phyloP scores from a whole-genome alignment of 1,139 yeast genomes.

The Saccharomyces hybrid region DNA sequence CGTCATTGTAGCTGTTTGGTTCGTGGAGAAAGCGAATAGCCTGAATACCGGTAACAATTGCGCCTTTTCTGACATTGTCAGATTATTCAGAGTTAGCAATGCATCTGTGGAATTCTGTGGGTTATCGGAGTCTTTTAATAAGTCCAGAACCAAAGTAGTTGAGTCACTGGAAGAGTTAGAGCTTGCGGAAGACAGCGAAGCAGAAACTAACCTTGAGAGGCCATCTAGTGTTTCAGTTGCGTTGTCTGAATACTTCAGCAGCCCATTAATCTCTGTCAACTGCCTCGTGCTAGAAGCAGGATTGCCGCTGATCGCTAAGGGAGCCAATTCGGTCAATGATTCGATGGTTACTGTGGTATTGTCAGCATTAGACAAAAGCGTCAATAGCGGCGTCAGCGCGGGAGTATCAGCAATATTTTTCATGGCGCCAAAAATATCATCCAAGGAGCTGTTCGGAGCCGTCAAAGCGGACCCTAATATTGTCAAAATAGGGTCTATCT shows the following conservation, averaged over 20 bases:
- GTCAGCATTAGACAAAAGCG: constrained; percentile 20
- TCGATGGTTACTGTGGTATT: constrained; percentile 20
- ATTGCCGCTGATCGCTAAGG: constrained; percentile 20
- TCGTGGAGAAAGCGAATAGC: constrained; percentile 21
- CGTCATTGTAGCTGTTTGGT: constrained; percentile 25
- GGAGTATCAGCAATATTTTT: constrained; percentile 22
- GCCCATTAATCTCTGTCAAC: constrained; percentile 18
- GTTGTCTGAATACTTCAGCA: constrained; percentile 23
- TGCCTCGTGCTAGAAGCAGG: constrained; percentile 16
- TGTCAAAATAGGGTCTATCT: constrained; percentile 21
- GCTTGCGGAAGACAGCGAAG: constrained; percentile 6
- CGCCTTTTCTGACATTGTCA: constrained; percentile 19
- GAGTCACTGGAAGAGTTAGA: constrained; percentile 16
- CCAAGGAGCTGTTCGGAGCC: constrained; percentile 17
- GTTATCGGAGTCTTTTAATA: constrained; percentile 24
- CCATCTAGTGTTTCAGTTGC: constrained; percentile 16
- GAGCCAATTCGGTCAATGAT: constrained; percentile 24
- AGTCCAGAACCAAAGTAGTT: constrained; percentile 15
- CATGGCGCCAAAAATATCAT: constrained; percentile 20
- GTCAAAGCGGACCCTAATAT: constrained; percentile 25
- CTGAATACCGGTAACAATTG: constrained; percentile 24
- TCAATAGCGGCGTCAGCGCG: constrained; percentile 25
- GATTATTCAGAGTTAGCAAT: constrained; percentile 16
- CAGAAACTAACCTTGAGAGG: not conserved
- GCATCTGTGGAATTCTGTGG: constrained; percentile 22